Conservation (phyloP, 441 rosid species). For the Breynia disticha region DNA sequence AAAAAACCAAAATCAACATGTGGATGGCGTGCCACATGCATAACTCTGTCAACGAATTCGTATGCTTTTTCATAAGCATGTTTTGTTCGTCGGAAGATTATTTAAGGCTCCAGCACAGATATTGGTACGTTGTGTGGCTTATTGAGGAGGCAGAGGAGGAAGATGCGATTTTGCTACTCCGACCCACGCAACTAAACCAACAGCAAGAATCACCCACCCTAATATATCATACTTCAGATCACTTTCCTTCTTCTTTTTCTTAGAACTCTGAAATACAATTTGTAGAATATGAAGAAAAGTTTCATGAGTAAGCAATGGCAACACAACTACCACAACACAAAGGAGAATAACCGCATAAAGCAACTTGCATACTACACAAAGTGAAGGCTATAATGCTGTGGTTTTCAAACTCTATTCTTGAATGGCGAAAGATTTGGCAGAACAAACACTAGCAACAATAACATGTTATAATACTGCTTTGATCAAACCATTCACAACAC, state of each 20-base stretch:
- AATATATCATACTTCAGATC: conserved; percentile 67
- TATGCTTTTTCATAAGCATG: conserved; percentile 3
- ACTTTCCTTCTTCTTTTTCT: conserved; percentile 46
- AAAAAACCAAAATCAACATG: conserved; percentile 11
- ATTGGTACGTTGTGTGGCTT: not conserved
- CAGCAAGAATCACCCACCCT: conserved; percentile 78
- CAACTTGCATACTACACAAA: too few species aligned
- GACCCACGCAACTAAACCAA: conserved; percentile 71
- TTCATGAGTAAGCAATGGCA: not conserved
- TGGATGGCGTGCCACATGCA: conserved; percentile 15
- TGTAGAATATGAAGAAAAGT: not conserved
- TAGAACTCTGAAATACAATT: conserved; percentile 31
- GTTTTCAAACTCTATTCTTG: too few species aligned
- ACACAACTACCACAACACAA: too few species aligned
- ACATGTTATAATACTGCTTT: too few species aligned
- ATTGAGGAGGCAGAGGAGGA: conserved; percentile 40
- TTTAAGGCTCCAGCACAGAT: too few species aligned
- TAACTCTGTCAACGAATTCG: conserved; percentile 6
- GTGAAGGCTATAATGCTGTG: too few species aligned
- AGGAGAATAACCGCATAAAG: too few species aligned
- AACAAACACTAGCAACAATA: too few species aligned
- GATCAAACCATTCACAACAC: too few species aligned
- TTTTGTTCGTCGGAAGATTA: too few species aligned
- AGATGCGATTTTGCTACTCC: conserved; percentile 63
- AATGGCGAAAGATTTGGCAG: too few species aligned